A percentile compares a stretch with the other conserved stretches of the same genome.
These are phyloP conservation scores for Agrostemma githago DNA, from an alignment of 148 eudicot species.

Conservation along the genomic window DNA sequence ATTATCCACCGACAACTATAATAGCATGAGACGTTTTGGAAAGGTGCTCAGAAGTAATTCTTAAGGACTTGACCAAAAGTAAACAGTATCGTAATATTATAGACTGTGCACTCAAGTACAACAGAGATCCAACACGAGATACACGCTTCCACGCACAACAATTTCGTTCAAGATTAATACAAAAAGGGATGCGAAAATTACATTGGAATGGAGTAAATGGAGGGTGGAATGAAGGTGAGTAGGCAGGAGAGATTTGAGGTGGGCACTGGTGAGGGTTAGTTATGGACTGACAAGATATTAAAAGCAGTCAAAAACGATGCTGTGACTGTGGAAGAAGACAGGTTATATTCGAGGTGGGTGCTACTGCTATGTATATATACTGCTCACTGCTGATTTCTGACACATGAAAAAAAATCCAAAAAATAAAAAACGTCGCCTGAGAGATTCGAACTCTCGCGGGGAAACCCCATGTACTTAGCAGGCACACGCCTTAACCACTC, in stretches of 20 bases:
- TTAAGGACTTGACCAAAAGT: not conserved
- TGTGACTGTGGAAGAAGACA: not conserved
- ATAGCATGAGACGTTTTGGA: no score
- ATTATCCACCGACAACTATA: no score
- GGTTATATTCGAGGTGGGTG: constrained; percentile 13
- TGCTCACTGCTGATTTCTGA: not conserved
- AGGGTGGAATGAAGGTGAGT: no score
- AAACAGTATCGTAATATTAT: no score
- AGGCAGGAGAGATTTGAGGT: not conserved
- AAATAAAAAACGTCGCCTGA: constrained; percentile 62
- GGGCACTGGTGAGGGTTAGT: constrained; percentile 11
- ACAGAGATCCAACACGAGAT: no score
- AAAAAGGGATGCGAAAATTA: no score
- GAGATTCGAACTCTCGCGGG: constrained; percentile 99
- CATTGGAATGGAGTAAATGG: no score
- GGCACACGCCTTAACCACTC: constrained; percentile 98
- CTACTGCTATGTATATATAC: not conserved
- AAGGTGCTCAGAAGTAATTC: no score
- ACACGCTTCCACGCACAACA: no score
- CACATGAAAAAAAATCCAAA: no score
- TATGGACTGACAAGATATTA: not conserved
- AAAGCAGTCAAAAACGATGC: not conserved
- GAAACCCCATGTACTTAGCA: constrained; percentile 99
- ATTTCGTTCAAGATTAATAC: no score
- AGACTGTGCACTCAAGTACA: no score